Base-by-base conservation (phyloP, 768 basidiomycete genomes). In the Tulasnella sp. region DNA sequence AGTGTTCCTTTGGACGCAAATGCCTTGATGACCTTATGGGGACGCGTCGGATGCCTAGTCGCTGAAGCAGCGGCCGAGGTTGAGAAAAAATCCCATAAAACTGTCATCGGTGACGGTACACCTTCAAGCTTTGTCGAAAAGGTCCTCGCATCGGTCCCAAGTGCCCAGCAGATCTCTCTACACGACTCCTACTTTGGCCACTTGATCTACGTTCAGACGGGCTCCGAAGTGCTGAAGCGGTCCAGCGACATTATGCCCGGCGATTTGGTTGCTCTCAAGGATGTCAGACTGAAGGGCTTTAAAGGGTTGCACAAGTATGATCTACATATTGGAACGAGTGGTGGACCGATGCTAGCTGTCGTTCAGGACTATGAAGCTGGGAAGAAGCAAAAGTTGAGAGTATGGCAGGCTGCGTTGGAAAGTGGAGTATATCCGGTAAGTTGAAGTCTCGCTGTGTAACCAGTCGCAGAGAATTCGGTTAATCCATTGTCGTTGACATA, bases 381-480 rank as follows among this genome's bases (percentile, higher is more conserved):
- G n/a, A 92, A 88, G 80, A 94, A 93, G 76, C 80, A 78, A 62
- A 96, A 96, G 75, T 75, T 93, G 55, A 79, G 78, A 69, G 82
- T 88, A 45, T 85, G 85, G 70, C 89, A 94, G 70, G 91, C 91
- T 55, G 92, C 89, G 70, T 83, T 86, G 68, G 86, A 85, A 66
- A 85, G 87, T 62, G 47, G 70, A 67, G 83, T 87, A 50, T 86
- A 84, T 64, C 86, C 88, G 80, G 86, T 85, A 62, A 63, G 80
- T 75, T 38, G 53, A 55, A n/a, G n/a, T n/a, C n/a, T n/a, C n/a
- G n/a, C 34, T 38, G 7, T 5, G 15, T 7, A 5, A 15, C 34
- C 34, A 38, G 15, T 7, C 15, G 5, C 34, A 38, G 15, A 38
- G 5, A 15, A 38, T 38, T 38, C 34, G 15, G 34, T 15, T 38